phyloP scores from a whole-genome alignment of 805 yeast species.

The Komagataella populi region DNA sequence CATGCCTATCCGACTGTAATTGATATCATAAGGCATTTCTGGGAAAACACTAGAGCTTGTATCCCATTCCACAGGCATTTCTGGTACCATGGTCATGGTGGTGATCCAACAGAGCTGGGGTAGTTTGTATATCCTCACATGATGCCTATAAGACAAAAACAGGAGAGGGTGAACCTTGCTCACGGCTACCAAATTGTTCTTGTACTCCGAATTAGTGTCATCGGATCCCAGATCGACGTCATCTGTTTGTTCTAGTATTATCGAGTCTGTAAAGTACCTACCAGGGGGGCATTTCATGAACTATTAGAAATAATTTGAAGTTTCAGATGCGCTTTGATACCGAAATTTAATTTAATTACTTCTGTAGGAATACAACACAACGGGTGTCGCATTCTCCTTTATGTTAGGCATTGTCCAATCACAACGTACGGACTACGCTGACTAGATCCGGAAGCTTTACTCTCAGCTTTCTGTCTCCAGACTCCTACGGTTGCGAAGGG shows the following conservation, averaged over 20 bases:
- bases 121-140: not conserved
- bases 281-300: not conserved
- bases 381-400: not conserved
- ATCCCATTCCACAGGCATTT: not conserved
- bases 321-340: no score
- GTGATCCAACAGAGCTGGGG: not conserved
- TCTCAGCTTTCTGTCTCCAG: not conserved
- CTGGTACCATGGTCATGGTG: not conserved
- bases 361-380: not conserved
- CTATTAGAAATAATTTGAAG: not conserved
- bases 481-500: not conserved
- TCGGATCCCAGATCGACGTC: not conserved
- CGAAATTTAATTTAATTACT: no score
- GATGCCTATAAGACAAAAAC: not conserved
- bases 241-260: not conserved
- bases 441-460: not conserved
- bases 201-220: not conserved
- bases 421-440: not conserved
- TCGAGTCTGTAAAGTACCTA: not conserved
- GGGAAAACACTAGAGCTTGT: constrained; percentile 26
- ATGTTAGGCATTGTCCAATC: not conserved
- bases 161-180: not conserved
- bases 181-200: constrained; percentile 1
- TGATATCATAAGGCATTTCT: constrained; percentile 40
- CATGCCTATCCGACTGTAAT: constrained; percentile 26